These are phyloP conservation scores for Epichloe bromicola DNA, from an alignment of 2,329 filamentous ascomycete species.

Conservation along the genomic window DNA sequence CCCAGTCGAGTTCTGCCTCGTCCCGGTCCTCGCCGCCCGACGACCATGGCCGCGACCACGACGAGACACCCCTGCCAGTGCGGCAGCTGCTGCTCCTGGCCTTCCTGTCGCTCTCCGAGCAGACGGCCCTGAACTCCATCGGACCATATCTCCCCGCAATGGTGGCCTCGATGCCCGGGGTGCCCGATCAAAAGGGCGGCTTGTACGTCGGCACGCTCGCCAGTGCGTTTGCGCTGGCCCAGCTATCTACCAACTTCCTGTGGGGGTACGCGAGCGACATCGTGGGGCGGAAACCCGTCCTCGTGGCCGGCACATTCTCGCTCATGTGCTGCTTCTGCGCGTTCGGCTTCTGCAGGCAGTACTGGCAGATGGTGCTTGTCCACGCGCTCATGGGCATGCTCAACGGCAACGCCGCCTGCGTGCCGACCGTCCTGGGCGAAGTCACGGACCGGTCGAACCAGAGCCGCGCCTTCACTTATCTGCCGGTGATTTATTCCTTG, in stretches of 20 bases:
- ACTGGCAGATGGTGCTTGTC: conserved; percentile 75
- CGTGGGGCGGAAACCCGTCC: conserved; percentile 59
- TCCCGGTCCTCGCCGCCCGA: conserved; percentile 11
- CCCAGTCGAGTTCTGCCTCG: conserved; percentile 9
- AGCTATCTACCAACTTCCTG: conserved; percentile 76
- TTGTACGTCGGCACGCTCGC: conserved; percentile 85
- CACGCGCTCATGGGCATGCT: conserved; percentile 85
- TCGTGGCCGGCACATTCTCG: conserved; percentile 68
- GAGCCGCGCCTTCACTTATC: conserved; percentile 81
- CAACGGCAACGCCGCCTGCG: conserved; percentile 89
- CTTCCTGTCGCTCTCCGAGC: conserved; percentile 79
- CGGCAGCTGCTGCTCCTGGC: conserved; percentile 76
- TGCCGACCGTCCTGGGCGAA: conserved; percentile 87
- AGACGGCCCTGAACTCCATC: conserved; percentile 94
- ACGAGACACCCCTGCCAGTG: conserved; percentile 64
- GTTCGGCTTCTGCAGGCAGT: conserved; percentile 74
- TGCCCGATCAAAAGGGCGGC: conserved; percentile 58
- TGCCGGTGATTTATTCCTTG: conserved; percentile 91
- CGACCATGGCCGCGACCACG: conserved; percentile 24
- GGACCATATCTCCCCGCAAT: conserved; percentile 90
- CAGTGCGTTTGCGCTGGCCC: conserved; percentile 81
- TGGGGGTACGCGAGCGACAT: conserved; percentile 47
- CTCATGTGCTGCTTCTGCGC: conserved; percentile 69
- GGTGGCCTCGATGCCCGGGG: conserved; percentile 73
- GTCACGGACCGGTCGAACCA: conserved; percentile 94